Evolutionary conservation across 768 basidiomycete genomes (phyloP).

Genomic region (Kwoniella botswanensis): DNA sequence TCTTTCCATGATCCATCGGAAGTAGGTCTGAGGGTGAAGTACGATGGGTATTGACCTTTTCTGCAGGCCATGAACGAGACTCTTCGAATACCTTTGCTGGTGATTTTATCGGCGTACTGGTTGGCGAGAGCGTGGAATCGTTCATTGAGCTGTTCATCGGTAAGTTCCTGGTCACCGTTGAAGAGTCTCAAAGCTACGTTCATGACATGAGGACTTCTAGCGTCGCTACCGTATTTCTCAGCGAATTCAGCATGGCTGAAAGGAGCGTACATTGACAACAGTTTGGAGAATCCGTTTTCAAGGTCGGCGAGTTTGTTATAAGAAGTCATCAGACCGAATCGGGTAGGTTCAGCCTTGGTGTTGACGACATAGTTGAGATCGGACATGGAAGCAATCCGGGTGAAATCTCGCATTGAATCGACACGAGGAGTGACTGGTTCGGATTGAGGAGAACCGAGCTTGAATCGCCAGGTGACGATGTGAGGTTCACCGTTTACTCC

Average conservation of each 20-base stretch:
- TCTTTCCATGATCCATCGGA: constrained; percentile 75
- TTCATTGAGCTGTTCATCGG: constrained; percentile 76
- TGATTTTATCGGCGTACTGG: constrained; percentile 67
- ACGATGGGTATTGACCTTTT: constrained; percentile 87
- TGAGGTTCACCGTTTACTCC: constrained; percentile 82
- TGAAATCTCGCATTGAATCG: constrained; percentile 62
- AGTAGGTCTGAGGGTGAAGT: constrained; percentile 83
- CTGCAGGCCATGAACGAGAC: constrained; percentile 91
- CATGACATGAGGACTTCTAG: constrained; percentile 86
- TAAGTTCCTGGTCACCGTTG: constrained; percentile 76
- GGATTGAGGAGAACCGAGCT: constrained; percentile 68
- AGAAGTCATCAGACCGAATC: constrained; percentile 88
- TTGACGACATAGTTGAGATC: constrained; percentile 93
- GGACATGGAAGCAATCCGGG: constrained; percentile 88
- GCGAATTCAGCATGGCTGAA: constrained; percentile 74
- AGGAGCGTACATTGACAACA: constrained; percentile 72
- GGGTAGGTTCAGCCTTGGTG: constrained; percentile 77
- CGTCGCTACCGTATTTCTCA: constrained; percentile 73
- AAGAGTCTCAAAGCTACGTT: constrained; percentile 92
- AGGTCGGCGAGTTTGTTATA: constrained; percentile 77
- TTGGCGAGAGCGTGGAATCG: constrained; percentile 74
- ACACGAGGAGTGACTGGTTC: constrained; percentile 62
- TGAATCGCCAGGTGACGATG: constrained; percentile 92
- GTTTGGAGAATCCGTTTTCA: constrained; percentile 73
- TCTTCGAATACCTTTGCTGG: constrained; percentile 82